These are phyloP conservation scores for Alloascoidea africana DNA, from an alignment of 805 yeast species.

Conservation along the genomic window DNA sequence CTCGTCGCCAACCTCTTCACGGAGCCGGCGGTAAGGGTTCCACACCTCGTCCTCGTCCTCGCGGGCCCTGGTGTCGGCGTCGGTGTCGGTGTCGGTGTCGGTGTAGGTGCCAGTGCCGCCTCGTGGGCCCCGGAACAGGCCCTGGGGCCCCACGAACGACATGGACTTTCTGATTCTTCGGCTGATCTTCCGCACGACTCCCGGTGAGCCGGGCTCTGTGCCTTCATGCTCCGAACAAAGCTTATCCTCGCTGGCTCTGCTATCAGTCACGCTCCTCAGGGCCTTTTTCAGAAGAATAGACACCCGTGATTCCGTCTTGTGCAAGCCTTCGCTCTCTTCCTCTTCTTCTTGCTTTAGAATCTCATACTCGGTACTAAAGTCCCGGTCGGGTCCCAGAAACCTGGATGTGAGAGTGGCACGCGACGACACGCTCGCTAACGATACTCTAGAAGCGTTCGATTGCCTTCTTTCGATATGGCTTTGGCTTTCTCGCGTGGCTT, in stretches of 20 bases:
- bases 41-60: too few species aligned
- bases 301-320: not conserved
- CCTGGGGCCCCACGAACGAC: not conserved
- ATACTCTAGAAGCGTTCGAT: not conserved
- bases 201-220: not conserved
- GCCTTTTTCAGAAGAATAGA: too few species aligned
- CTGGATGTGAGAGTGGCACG: not conserved
- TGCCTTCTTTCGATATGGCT: too few species aligned
- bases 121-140: too few species aligned
- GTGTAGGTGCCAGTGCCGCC: too few species aligned
- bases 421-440: not conserved
- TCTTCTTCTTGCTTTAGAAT: not conserved
- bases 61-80: too few species aligned
- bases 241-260: not conserved
- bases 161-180: not conserved
- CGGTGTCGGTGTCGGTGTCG: too few species aligned
- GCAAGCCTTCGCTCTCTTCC: not conserved
- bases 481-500: not conserved
- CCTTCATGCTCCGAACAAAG: not conserved
- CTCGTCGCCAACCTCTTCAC: too few species aligned
- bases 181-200: not conserved
- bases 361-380: not conserved
- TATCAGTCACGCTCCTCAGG: not conserved
- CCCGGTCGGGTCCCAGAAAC: conserved; percentile 1
- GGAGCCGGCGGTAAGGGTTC: too few species aligned